A percentile compares a stretch with the other conserved stretches of the same genome.
Evolutionary conservation across 495 filamentous ascomycete species (phyloP).

Genomic region (Tuber borchii): DNA sequence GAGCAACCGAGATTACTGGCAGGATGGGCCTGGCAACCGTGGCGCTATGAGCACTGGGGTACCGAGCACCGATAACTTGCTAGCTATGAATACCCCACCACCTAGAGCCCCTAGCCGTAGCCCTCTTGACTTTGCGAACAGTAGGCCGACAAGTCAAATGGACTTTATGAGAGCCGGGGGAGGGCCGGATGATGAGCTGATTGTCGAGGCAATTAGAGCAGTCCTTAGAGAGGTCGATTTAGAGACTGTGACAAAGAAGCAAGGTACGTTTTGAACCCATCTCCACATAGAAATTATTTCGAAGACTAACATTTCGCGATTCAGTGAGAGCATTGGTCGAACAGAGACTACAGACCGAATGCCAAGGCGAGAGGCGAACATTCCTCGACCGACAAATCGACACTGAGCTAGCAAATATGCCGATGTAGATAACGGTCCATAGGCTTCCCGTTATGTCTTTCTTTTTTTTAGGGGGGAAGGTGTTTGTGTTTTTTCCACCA

Average conservation of each 20-base stretch:
- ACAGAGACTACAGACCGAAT: constrained; percentile 79
- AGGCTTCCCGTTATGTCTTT: constrained; percentile 11
- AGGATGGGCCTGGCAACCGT: constrained; percentile 47
- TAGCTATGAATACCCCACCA: constrained; percentile 47
- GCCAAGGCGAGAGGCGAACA: constrained; percentile 69
- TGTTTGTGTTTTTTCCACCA: constrained; percentile 6
- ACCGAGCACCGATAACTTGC: constrained; percentile 58
- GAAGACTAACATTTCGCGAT: constrained; percentile 20
- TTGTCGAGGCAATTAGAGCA: constrained; percentile 72
- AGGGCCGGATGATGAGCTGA: constrained; percentile 67
- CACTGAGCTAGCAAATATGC: constrained; percentile 85
- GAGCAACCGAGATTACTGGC: constrained; percentile 50
- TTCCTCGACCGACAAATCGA: constrained; percentile 92
- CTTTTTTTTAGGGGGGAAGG: constrained; percentile 1
- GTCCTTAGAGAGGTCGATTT: constrained; percentile 87
- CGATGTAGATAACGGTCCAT: constrained; percentile 26
- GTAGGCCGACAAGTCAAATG: constrained; percentile 62
- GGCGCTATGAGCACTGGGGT: constrained; percentile 50
- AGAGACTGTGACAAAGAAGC: constrained; percentile 96
- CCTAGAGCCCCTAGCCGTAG: constrained; percentile 49
- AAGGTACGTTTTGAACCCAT: constrained; percentile 50
- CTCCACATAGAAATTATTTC: constrained; percentile 18
- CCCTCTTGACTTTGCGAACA: constrained; percentile 48
- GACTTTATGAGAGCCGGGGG: constrained; percentile 64
- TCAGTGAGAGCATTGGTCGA: constrained; percentile 78